Evolutionary conservation across 352 stramenopile species (phyloP).

Genomic region (Phytophthora hibernalis): DNA sequence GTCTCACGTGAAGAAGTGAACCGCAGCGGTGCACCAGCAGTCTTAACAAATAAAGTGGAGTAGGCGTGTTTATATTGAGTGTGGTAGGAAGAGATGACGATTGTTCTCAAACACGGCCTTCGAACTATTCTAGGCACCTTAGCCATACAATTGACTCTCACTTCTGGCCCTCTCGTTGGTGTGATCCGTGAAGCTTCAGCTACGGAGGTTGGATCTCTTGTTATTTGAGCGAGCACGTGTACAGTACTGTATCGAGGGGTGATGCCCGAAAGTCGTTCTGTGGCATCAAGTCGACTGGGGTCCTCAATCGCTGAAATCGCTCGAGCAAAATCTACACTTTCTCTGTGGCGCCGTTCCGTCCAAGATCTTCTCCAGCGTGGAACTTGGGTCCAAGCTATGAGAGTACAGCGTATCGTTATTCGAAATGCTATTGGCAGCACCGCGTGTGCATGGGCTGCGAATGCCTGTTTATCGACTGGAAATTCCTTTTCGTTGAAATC

Average conservation of each 20-base stretch:
- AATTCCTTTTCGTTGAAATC: constrained; percentile 33
- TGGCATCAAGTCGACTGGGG: constrained; percentile 1
- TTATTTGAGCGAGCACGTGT: no score
- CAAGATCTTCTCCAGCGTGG: constrained; percentile 28
- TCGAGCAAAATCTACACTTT: constrained; percentile 14
- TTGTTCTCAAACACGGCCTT: no score
- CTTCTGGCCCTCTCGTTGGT: no score
- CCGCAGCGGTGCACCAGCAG: no score
- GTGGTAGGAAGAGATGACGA: no score
- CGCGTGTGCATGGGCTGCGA: constrained; percentile 32
- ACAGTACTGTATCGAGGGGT: not conserved
- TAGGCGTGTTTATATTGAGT: no score
- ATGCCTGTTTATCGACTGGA: constrained; percentile 35
- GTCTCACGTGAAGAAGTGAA: no score
- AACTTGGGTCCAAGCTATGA: constrained; percentile 26
- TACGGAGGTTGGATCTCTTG: not conserved
- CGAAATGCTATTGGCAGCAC: constrained; percentile 37
- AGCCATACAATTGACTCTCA: no score
- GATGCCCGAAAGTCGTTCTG: constrained; percentile 8
- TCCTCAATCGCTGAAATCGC: not conserved
- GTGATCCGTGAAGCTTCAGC: no score
- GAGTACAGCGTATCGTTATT: constrained; percentile 30
- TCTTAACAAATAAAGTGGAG: no score
- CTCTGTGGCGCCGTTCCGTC: constrained; percentile 14
- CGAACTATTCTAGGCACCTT: no score